Conservation (phyloP, 1,284 basidiomycete species). For the Amylostereum areolatum region DNA sequence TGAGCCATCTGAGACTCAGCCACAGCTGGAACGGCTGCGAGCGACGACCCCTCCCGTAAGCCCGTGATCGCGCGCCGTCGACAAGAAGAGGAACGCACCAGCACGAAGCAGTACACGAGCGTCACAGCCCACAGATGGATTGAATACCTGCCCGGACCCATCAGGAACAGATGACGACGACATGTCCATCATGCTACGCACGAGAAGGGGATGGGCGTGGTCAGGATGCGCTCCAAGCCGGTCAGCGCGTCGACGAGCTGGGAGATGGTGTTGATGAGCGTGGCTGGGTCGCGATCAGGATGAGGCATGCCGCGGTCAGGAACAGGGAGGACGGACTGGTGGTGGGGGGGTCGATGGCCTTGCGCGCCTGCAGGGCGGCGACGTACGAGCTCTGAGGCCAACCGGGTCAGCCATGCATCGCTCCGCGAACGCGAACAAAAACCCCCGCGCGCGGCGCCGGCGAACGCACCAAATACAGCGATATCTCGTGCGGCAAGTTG, state of each 20-base stretch:
- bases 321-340: constrained; percentile 37
- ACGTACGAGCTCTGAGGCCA: constrained; percentile 56
- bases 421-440: not conserved
- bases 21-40: constrained; percentile 66
- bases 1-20: constrained; percentile 51
- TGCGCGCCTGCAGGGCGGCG: constrained; percentile 51
- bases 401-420: not conserved
- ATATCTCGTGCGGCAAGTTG: constrained; percentile 71
- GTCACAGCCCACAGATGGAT: constrained; percentile 63
- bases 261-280: constrained; percentile 45
- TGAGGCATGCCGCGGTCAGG: not conserved
- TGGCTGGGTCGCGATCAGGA: constrained; percentile 29
- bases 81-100: constrained; percentile 31
- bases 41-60: not conserved
- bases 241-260: constrained; percentile 64
- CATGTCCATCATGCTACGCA: constrained; percentile 19
- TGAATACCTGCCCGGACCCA: constrained; percentile 42
- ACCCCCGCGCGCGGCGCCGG: not conserved
- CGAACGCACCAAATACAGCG: constrained; percentile 58
- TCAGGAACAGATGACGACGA: not conserved
- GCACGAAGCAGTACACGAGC: constrained; percentile 47
- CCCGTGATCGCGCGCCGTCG: not conserved
- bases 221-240: constrained; percentile 70
- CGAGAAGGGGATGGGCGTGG: constrained; percentile 78
- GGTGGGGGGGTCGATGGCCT: constrained; percentile 60